These are phyloP conservation scores for Isatis lusitanica DNA, from an alignment of 441 rosid species.

Conservation along the genomic window DNA sequence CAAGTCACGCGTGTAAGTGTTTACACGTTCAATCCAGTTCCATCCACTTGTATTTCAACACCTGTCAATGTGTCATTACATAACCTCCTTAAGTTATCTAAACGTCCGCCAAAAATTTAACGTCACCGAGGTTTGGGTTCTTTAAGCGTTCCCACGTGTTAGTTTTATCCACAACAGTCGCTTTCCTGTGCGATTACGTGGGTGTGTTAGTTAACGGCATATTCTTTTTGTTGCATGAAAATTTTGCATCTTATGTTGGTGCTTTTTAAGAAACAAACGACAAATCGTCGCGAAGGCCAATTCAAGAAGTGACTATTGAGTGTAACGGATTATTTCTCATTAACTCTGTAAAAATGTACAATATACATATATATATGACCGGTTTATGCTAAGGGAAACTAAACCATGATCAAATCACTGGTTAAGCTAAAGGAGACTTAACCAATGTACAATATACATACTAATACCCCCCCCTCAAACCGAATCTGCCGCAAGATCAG, in stretches of 20 bases:
- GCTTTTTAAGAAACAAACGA: neutral
- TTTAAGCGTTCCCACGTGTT: neutral
- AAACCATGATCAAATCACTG: no score
- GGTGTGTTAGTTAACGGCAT: neutral
- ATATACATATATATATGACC: no score
- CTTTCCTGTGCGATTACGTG: conserved; percentile 7
- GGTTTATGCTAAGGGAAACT: no score
- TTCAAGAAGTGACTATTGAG: neutral
- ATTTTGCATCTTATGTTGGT: neutral
- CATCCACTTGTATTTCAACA: neutral
- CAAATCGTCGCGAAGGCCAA: neutral
- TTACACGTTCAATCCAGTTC: conserved; percentile 1
- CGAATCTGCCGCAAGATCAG: no score
- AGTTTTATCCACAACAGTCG: conserved; percentile 5
- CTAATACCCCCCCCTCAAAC: no score
- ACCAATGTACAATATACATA: no score
- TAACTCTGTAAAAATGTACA: no score
- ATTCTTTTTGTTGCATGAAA: conserved; percentile 7
- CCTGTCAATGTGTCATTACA: neutral
- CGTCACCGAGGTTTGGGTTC: neutral
- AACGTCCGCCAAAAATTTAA: neutral
- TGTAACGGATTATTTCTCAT: no score
- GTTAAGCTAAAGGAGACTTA: no score
- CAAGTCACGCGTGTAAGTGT: conserved; percentile 19
- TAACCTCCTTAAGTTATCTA: neutral